phyloP scores from a whole-genome alignment of 495 filamentous ascomycete genomes.

The Neurospora sublineolata region DNA sequence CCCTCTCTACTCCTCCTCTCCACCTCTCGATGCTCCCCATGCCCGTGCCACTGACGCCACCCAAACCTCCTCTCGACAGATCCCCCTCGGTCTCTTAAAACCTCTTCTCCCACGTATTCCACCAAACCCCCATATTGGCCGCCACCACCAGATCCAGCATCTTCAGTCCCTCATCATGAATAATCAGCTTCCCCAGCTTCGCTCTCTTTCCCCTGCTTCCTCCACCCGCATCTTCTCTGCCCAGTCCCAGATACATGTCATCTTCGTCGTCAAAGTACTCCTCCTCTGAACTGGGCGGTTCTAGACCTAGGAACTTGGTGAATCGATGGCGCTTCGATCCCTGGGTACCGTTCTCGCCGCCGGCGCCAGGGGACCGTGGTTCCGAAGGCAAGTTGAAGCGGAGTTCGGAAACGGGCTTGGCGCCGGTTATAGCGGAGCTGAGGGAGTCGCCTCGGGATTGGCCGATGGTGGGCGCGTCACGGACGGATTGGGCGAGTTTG shows the following conservation, averaged over 20 bases:
- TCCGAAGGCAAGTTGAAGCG: constrained; percentile 66
- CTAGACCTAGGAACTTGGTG: constrained; percentile 18
- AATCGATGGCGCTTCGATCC: constrained; percentile 22
- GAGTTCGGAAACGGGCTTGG: constrained; percentile 64
- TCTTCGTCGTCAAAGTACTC: constrained; percentile 9
- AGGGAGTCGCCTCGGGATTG: constrained; percentile 18
- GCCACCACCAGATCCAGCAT: constrained; percentile 92
- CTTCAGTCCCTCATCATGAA: constrained; percentile 83
- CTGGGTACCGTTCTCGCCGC: constrained; percentile 1
- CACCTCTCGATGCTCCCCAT: not conserved
- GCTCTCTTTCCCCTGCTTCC: constrained; percentile 74
- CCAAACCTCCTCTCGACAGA: not conserved
- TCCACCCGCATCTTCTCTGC: constrained; percentile 66
- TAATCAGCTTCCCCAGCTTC: constrained; percentile 85
- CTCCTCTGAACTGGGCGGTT: constrained; percentile 13
- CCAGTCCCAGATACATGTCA: constrained; percentile 57
- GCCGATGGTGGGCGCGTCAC: constrained; percentile 22
- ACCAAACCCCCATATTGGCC: constrained; percentile 85
- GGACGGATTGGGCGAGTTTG: constrained; percentile 24
- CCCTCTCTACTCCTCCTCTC: not conserved
- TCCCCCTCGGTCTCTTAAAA: constrained; percentile 7
- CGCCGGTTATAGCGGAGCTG: constrained; percentile 15
- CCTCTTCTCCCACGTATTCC: constrained; percentile 68
- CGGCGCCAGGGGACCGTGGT: constrained; percentile 5
- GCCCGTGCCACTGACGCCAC: not conserved